Conservation (phyloP, 805 yeast genomes). For the Cyberlindnera galapagoensis region DNA sequence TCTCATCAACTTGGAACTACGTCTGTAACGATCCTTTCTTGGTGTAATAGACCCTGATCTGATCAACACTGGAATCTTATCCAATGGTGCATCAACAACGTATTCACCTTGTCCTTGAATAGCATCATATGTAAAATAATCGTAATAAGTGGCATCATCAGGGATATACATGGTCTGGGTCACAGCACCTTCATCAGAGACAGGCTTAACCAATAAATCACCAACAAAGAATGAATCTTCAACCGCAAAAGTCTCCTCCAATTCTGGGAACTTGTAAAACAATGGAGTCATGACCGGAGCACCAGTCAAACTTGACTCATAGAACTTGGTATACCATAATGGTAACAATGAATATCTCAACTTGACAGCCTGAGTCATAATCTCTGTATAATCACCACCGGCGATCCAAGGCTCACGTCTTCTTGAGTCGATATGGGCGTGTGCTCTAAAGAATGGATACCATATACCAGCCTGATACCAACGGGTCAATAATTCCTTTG, state of each 20-base stretch:
- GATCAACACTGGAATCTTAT: conserved; percentile 62
- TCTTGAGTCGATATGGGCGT: conserved; percentile 90
- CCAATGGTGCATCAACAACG: conserved; percentile 38
- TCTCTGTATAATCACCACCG: conserved; percentile 63
- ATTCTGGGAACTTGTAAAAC: conserved; percentile 48
- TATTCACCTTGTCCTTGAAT: conserved; percentile 34
- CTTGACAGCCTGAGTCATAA: conserved; percentile 63
- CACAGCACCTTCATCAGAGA: conserved; percentile 47
- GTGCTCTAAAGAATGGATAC: conserved; percentile 96
- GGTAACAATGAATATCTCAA: conserved; percentile 77
- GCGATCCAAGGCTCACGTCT: conserved; percentile 91
- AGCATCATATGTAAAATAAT: conserved; percentile 34
- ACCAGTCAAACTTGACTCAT: conserved; percentile 54
- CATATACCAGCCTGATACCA: conserved; percentile 97
- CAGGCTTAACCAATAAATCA: conserved; percentile 76
- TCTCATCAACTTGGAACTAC: conserved; percentile 70
- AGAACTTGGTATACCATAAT: conserved; percentile 71
- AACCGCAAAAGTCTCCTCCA: conserved; percentile 42
- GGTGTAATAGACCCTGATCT: conserved; percentile 76
- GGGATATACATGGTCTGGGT: conserved; percentile 31
- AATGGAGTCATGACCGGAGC: conserved; percentile 67
- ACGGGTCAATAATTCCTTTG: conserved; percentile 69
- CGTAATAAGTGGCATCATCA: conserved; percentile 50
- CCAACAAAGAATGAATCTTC: conserved; percentile 87
- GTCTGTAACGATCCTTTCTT: conserved; percentile 66